Conservation (phyloP, 495 filamentous ascomycete genomes). For the Annulohypoxylon nitens region DNA sequence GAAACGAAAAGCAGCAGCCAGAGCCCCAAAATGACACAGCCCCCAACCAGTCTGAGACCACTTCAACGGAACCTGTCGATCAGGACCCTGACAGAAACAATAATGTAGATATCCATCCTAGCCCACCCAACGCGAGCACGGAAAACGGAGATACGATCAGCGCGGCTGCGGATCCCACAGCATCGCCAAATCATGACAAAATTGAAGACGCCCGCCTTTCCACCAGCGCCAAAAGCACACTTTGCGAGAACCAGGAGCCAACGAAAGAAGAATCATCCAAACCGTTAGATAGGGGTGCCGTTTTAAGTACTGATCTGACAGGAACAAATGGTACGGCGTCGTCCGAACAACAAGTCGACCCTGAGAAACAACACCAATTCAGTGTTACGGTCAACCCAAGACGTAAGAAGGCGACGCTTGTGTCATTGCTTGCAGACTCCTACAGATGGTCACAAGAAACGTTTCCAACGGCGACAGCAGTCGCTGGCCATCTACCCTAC, state of each 20-base stretch:
- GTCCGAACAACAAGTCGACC: slow-evolving; percentile 33
- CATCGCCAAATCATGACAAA: background rate
- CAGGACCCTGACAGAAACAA: slow-evolving; percentile 8
- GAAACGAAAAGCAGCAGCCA: slow-evolving; percentile 10
- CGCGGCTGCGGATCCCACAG: background rate
- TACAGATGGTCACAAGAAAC: slow-evolving; percentile 72
- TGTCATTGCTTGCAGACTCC: slow-evolving; percentile 56
- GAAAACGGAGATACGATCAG: background rate
- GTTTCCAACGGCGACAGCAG: slow-evolving; percentile 73
- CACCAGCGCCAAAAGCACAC: slow-evolving; percentile 31
- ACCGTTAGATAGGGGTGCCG: slow-evolving; percentile 11
- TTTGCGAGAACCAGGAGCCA: slow-evolving; percentile 40
- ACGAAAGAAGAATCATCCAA: background rate
- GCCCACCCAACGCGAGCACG: background rate
- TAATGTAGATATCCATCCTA: background rate
- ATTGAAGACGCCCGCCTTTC: slow-evolving; percentile 13
- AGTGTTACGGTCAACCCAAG: slow-evolving; percentile 6
- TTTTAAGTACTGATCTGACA: slow-evolving; percentile 29
- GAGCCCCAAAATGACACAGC: background rate
- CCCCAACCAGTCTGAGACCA: background rate
- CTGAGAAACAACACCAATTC: slow-evolving; percentile 32
- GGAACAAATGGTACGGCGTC: slow-evolving; percentile 41
- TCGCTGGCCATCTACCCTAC: slow-evolving; percentile 70
- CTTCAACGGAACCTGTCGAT: background rate
- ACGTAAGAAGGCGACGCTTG: slow-evolving; percentile 52